Base-by-base conservation (phyloP, 1,284 basidiomycete genomes). In the Ganoderma resinaceum region DNA sequence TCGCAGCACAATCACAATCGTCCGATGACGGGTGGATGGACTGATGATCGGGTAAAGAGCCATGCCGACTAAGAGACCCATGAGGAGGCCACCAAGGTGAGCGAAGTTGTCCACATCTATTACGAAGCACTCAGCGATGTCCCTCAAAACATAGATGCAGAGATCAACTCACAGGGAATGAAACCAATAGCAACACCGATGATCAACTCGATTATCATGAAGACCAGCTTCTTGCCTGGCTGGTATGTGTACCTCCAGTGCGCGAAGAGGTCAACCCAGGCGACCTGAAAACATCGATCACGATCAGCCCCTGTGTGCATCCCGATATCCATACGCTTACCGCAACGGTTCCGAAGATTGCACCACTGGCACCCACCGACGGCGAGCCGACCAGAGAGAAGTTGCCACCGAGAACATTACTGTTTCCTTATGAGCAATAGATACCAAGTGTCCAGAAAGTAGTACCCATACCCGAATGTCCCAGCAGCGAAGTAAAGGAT, bases 41-140 rank as follows among this genome's bases (percentile, higher is more conserved):
- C 90, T 93, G 69, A 98, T 95, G n/a, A 96, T 89, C 5, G 96
- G 97, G 76, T 97, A 96, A 71, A 99, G 89, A 3, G 92, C 86
- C 65, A 92, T 90, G 40, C 91, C 92, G 42, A 92, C 86, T 8
- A 98, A 85, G 2, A 98, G 83, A 12, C 96, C 96, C 89, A 96
- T 93, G 33, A 91, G 82, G 72, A 94, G 90, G 35, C 92, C 94
- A 66, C 93, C 93, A 31, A 94, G 83, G 78, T 94, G 92, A 18
- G 91, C 92, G 74, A 94, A 94, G 74, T 95, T 94, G 73, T 94
- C 92, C 12, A 94, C 87, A 73, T 87, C 90, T 92, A 61, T 23
- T 33, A 26, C 38, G n/a, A 35, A 35, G 52, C 29, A 43, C 7
- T 72, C 58, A 75, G 68, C 49, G 46, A 61, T 52, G 23, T 16